phyloP scores from a whole-genome alignment of 1,284 basidiomycete genomes.

The Pholiota adiposa region DNA sequence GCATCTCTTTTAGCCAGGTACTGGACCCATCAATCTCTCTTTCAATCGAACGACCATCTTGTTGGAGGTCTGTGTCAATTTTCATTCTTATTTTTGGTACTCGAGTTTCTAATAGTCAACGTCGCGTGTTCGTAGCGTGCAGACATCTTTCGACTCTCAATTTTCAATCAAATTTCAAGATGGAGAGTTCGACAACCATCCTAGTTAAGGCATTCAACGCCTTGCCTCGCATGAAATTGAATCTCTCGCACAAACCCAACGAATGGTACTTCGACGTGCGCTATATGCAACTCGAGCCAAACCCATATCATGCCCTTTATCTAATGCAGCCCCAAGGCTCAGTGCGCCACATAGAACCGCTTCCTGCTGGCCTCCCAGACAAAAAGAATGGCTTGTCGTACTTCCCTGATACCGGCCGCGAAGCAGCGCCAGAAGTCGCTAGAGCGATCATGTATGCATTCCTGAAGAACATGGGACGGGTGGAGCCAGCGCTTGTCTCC shows the following conservation, averaged over 20 bases:
- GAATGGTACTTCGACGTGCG: slow-evolving; percentile 33
- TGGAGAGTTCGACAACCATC: neutral
- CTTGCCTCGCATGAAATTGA: slow-evolving; percentile 1
- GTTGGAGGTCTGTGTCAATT: no score
- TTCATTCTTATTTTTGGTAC: no score
- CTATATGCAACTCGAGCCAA: slow-evolving; percentile 28
- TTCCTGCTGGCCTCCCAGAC: slow-evolving; percentile 1
- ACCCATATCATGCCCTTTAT: slow-evolving; percentile 24
- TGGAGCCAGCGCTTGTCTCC: neutral
- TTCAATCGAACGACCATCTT: no score
- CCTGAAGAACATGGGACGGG: slow-evolving; percentile 21
- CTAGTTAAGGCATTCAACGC: slow-evolving; percentile 12
- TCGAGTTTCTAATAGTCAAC: no score
- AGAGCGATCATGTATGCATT: slow-evolving; percentile 35
- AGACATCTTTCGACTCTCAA: no score
- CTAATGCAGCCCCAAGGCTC: slow-evolving; percentile 21
- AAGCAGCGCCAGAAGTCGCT: slow-evolving; percentile 34
- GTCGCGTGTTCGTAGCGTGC: no score
- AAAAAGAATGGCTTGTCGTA: slow-evolving; percentile 19
- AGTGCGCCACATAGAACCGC: slow-evolving; percentile 12
- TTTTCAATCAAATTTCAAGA: no score
- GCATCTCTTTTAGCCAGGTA: no score
- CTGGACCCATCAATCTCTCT: no score
- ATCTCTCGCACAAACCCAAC: no score
- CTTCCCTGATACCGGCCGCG: slow-evolving; percentile 33